Evolutionary conservation across 2,329 filamentous ascomycete species (phyloP), one percentile per base, ranked within the genome.

Genomic region (Pseudogymnoascus sp.): DNA sequence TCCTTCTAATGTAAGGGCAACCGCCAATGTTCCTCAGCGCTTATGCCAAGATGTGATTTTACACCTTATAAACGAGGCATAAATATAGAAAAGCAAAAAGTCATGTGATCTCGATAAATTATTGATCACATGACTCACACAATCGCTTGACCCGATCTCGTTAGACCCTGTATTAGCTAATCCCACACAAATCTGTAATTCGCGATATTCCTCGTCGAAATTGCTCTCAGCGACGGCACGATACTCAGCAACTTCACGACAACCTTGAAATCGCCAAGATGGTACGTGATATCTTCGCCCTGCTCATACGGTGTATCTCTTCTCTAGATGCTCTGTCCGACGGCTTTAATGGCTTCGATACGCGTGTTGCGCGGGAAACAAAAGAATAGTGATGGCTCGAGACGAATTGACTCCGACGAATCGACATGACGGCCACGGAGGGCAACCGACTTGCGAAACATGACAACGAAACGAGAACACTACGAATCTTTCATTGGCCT

Each of bases 241-340:
- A 58, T 28, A 58, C 57, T 39, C 47, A 37, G 34, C 57, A 39
- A 37, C 32, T 58, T 39, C 62, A 64, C 61, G 60, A 64, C 63
- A 39, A 63, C 57, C 64, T 59, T 62, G 60, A 61, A 61, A 62
- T 60, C 64, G 66, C 65, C 66, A 67, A 67, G 63, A 67, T 67
- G 66, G 66, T 67, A 64, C 41, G 66, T 64, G 54, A 25, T 32
- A 59, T 60, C 59, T 34, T 62, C 62, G 14, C 38, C 14, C 22
- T 32, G 34, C 47, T 54, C 28, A 54, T 32, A 54, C 47, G 58
- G n/a, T 32, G 28, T 54, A 37, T 54, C 37, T 60, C 38, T 60
- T 20, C 38, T 41, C 35, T 54, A 38, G 39, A 47, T 60, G 58
- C 35, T 60, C 28, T 43, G 35, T 60, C 28, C 39, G 58, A 47